These are phyloP conservation scores for Coriaria nepalensis DNA, from an alignment of 306 rosid species.

Conservation along the genomic window DNA sequence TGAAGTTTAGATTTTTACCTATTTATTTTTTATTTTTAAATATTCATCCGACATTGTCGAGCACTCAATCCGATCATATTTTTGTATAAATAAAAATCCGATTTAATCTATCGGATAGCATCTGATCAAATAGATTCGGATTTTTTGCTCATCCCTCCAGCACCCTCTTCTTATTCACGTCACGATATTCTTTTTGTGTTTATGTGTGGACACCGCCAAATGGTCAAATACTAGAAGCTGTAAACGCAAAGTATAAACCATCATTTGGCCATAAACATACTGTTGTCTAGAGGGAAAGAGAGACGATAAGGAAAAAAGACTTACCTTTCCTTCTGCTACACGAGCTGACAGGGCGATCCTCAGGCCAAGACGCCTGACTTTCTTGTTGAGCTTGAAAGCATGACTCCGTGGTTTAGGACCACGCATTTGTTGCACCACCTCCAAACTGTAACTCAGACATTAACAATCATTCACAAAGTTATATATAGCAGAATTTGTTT, in stretches of 20 bases:
- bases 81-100: too few species aligned
- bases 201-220: slow-evolving; percentile 73
- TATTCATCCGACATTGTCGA: too few species aligned
- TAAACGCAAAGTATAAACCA: not conserved
- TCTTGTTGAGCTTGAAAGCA: slow-evolving; percentile 82
- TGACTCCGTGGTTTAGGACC: slow-evolving; percentile 97
- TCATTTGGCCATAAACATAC: too few species aligned
- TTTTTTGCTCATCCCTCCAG: too few species aligned
- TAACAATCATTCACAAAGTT: slow-evolving; percentile 1
- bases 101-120: too few species aligned
- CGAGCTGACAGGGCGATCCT: slow-evolving; percentile 82
- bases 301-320: slow-evolving; percentile 5
- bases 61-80: too few species aligned
- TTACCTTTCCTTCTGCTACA: slow-evolving; percentile 97
- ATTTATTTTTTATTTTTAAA: too few species aligned
- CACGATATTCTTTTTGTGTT: slow-evolving; percentile 67
- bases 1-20: too few species aligned
- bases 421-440: slow-evolving; percentile 76
- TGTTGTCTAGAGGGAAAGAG: too few species aligned
- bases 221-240: slow-evolving; percentile 86
- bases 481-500: too few species aligned
- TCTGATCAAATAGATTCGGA: too few species aligned
- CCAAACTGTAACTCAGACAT: slow-evolving; percentile 47
- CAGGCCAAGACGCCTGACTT: slow-evolving; percentile 79
- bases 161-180: slow-evolving; percentile 41